Conservation (phyloP, 2,329 filamentous ascomycete genomes). For the Teratosphaeria zuluensis region DNA sequence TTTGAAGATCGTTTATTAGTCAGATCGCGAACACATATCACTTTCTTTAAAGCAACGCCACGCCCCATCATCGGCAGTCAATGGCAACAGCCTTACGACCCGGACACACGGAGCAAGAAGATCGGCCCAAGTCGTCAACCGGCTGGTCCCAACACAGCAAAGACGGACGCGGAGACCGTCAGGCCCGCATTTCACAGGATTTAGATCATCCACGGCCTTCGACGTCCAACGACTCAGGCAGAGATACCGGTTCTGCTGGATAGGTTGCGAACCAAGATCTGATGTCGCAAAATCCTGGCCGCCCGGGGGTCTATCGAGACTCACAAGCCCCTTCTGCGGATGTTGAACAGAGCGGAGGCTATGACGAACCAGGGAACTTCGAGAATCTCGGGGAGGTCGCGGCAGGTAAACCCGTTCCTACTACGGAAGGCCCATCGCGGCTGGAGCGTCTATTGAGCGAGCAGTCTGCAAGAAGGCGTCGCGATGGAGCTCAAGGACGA, state of each 20-base stretch:
- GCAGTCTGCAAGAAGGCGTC: background rate
- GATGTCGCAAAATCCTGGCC: background rate
- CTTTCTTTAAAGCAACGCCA: background rate
- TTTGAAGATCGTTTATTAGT: background rate
- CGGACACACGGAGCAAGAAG: background rate
- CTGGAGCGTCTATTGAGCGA: conserved; percentile 1
- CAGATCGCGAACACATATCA: background rate
- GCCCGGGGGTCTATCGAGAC: conserved; percentile 1
- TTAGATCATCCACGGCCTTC: conserved; percentile 1
- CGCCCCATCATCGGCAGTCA: background rate
- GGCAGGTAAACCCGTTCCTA: conserved; percentile 6
- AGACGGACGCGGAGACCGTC: conserved; percentile 9
- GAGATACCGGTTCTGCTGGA: background rate
- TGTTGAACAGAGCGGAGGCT: conserved; percentile 2
- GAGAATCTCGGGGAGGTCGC: conserved; percentile 12
- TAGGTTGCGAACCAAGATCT: background rate
- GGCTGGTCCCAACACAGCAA: conserved; percentile 11
- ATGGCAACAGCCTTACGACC: background rate
- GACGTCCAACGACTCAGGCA: background rate
- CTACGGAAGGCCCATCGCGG: background rate
- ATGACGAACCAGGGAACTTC: conserved; percentile 12
- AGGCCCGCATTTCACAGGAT: conserved; percentile 2
- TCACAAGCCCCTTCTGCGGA: conserved; percentile 10
- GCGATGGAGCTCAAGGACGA: background rate
- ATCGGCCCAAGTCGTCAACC: background rate